These are phyloP conservation scores for Phalaenopsis equestris DNA, from an alignment of 106 monocot species.

Conservation along the genomic window DNA sequence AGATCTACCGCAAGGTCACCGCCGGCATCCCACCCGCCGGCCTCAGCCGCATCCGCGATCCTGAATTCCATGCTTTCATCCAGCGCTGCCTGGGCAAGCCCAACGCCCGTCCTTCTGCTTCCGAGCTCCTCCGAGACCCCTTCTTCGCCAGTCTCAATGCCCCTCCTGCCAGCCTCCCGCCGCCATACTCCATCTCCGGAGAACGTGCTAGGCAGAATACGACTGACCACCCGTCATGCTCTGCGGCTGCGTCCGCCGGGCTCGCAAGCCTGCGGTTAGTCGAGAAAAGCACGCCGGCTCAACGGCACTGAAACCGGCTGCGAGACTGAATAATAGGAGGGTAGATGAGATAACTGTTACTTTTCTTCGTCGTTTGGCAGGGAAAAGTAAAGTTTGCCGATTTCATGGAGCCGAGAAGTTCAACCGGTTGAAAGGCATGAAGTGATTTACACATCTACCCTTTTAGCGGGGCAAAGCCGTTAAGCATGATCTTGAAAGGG, in stretches of 20 bases:
- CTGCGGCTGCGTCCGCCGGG: background rate
- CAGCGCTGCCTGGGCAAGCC: conserved; percentile 58
- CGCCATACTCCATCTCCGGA: background rate
- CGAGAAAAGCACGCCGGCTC: background rate
- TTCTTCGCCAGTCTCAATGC: conserved; percentile 59
- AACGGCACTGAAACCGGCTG: background rate
- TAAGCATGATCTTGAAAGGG: too few species aligned
- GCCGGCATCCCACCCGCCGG: conserved; percentile 37
- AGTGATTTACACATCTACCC: too few species aligned
- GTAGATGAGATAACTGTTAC: too few species aligned
- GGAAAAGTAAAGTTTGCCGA: too few species aligned
- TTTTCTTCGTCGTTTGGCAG: too few species aligned
- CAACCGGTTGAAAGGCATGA: too few species aligned
- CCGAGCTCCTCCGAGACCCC: conserved; percentile 64
- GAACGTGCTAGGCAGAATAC: background rate
- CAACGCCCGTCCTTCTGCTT: conserved; percentile 50
- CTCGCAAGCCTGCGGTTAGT: background rate
- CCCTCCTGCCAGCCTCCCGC: background rate
- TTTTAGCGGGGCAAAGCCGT: too few species aligned
- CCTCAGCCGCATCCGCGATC: conserved; percentile 41
- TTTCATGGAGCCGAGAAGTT: too few species aligned
- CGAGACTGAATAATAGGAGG: too few species aligned
- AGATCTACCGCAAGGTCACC: conserved; percentile 65
- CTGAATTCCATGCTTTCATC: conserved; percentile 56
- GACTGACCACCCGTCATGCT: background rate